Evolutionary conservation across 257 asterid genomes (phyloP).

Genomic region (Euphrasia confusa): DNA sequence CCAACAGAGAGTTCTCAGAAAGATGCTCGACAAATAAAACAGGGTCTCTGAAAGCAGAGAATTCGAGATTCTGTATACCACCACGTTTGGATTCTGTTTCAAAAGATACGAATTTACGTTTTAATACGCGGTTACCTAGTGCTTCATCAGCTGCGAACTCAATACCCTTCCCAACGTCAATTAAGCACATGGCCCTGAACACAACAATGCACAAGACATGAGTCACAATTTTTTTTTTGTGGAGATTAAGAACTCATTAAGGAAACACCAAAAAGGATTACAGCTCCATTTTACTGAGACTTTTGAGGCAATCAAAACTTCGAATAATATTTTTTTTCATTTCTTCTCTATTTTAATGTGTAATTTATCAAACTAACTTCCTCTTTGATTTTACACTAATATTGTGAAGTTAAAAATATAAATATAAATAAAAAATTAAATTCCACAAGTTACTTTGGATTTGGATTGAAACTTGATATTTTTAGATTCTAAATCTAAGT

Average conservation of each 20-base stretch:
- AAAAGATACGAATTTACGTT: constrained; percentile 42
- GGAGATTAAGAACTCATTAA: neutral
- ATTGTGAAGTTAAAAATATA: neutral
- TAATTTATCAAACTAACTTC: too few species aligned
- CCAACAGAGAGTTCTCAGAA: constrained; percentile 70
- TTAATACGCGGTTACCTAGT: constrained; percentile 48
- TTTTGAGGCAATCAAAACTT: neutral
- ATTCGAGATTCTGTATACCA: constrained; percentile 53
- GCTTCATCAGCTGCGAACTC: constrained; percentile 44
- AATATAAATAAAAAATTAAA: too few species aligned
- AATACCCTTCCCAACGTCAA: constrained; percentile 64
- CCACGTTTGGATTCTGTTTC: constrained; percentile 52
- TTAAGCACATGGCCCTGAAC: constrained; percentile 76
- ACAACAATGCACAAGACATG: neutral
- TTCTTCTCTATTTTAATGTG: neutral
- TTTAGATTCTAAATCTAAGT: neutral
- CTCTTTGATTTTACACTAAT: neutral
- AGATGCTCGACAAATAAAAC: constrained; percentile 90
- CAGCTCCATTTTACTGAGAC: too few species aligned
- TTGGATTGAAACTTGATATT: neutral
- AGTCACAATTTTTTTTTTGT: neutral
- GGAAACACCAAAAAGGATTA: neutral
- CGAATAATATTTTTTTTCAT: neutral
- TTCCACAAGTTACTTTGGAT: too few species aligned
- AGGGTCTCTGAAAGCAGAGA: constrained; percentile 62